Evolutionary conservation across 2,329 filamentous ascomycete genomes (phyloP).

Genomic region (Verticillium albo-atrum): DNA sequence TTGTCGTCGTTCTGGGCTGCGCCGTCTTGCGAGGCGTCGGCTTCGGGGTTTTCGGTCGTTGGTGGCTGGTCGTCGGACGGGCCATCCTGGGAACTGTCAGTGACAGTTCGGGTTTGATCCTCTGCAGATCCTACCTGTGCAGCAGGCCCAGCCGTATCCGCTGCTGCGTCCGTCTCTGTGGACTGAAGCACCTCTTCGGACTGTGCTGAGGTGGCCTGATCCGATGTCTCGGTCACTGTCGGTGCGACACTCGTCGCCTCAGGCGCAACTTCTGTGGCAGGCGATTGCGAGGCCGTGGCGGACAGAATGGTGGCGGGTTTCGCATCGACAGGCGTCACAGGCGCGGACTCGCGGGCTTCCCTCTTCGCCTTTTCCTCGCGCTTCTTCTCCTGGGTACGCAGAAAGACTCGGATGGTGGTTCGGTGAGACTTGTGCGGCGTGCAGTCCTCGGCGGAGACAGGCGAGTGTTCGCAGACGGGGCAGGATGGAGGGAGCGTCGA

Average conservation of each 20-base stretch:
- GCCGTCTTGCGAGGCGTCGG: neutral
- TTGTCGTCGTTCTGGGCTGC: neutral
- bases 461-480: slow-evolving; percentile 89
- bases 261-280: slow-evolving; percentile 10
- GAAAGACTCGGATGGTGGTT: slow-evolving; percentile 85
- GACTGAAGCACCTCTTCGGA: neutral
- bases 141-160: neutral
- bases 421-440: slow-evolving; percentile 86
- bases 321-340: slow-evolving; percentile 36
- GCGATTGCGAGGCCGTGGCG: slow-evolving; percentile 15
- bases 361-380: slow-evolving; percentile 60
- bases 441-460: slow-evolving; percentile 80
- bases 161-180: neutral
- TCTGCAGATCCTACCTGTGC: neutral
- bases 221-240: neutral
- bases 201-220: neutral
- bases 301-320: slow-evolving; percentile 26
- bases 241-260: neutral
- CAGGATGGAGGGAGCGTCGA: slow-evolving; percentile 72
- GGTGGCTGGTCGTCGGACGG: neutral
- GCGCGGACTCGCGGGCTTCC: slow-evolving; percentile 35
- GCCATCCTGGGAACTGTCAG: neutral
- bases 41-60: neutral
- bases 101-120: neutral
- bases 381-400: slow-evolving; percentile 90